These are phyloP conservation scores for Aspergillus incahuasiensis DNA, from an alignment of 495 filamentous ascomycete genomes.

Conservation along the genomic window DNA sequence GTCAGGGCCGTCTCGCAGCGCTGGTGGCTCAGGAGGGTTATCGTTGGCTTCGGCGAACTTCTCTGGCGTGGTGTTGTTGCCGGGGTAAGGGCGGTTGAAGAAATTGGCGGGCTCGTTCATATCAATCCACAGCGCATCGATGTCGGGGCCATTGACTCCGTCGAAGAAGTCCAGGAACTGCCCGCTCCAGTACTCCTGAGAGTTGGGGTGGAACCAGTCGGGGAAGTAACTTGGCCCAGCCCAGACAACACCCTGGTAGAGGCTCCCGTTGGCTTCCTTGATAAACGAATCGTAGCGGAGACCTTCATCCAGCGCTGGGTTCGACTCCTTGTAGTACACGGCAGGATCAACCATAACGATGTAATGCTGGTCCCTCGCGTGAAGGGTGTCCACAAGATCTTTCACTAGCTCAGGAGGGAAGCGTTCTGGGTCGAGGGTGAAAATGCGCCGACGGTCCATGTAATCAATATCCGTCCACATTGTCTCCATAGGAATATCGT, in stretches of 20 bases:
- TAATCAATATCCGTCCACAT: slow-evolving; percentile 91
- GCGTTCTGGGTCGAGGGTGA: slow-evolving; percentile 70
- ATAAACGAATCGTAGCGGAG: slow-evolving; percentile 59
- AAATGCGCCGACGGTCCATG: slow-evolving; percentile 63
- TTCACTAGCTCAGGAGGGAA: slow-evolving; percentile 65
- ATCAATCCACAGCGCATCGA: slow-evolving; percentile 85
- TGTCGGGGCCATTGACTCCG: slow-evolving; percentile 61
- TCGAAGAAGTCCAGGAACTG: slow-evolving; percentile 70
- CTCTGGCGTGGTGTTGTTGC: slow-evolving; percentile 45
- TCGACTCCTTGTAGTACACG: slow-evolving; percentile 54
- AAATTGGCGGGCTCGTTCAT: slow-evolving; percentile 77
- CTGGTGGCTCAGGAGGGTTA: slow-evolving; percentile 61
- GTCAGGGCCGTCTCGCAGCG: slow-evolving; percentile 47
- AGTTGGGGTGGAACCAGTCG: slow-evolving; percentile 75
- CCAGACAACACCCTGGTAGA: slow-evolving; percentile 79
- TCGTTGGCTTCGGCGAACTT: slow-evolving; percentile 45
- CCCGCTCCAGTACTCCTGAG: slow-evolving; percentile 65
- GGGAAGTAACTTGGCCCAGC: slow-evolving; percentile 75
- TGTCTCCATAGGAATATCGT: slow-evolving; percentile 78
- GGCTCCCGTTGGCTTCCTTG: slow-evolving; percentile 54
- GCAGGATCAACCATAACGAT: slow-evolving; percentile 88
- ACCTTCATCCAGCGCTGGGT: slow-evolving; percentile 57
- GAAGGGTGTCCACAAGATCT: slow-evolving; percentile 64
- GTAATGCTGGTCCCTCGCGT: slow-evolving; percentile 70
- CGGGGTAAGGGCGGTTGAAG: slow-evolving; percentile 64